Evolutionary conservation across 352 stramenopile species (phyloP).

Genomic region (Phytopythium litorale): DNA sequence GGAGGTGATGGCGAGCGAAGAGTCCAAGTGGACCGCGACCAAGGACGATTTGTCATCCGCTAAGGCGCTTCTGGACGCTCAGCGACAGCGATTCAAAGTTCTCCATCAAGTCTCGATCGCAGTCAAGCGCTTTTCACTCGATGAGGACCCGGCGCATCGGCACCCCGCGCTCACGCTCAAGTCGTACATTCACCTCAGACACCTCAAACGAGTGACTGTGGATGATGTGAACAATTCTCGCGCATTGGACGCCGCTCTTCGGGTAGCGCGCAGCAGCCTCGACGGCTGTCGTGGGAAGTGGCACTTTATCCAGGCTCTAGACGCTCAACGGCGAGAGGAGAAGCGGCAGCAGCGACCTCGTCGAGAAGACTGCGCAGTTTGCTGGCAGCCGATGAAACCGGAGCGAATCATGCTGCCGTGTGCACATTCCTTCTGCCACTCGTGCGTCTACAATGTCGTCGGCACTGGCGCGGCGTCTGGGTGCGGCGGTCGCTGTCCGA

Average conservation of each 20-base stretch:
- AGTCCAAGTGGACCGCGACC: constrained; percentile 33
- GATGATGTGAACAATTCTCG: background rate
- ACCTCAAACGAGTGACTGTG: background rate
- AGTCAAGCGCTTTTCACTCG: constrained; percentile 9
- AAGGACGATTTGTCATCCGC: constrained; percentile 19
- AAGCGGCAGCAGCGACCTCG: constrained; percentile 5
- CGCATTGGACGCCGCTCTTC: background rate
- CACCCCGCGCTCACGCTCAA: background rate
- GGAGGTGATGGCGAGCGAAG: background rate
- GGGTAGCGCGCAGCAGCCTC: background rate
- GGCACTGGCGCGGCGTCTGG: background rate
- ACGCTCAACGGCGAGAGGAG: constrained; percentile 31
- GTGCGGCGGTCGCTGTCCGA: background rate
- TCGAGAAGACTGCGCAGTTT: constrained; percentile 61
- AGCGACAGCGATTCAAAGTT: constrained; percentile 57
- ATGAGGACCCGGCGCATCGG: background rate
- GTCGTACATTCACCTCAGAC: background rate
- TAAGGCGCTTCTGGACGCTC: constrained; percentile 42
- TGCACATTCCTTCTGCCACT: constrained; percentile 78
- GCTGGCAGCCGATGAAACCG: constrained; percentile 56
- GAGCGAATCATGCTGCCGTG: constrained; percentile 75
- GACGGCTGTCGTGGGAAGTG: background rate
- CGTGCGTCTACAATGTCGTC: constrained; percentile 44
- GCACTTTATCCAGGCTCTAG: background rate
- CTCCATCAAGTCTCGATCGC: constrained; percentile 77